A percentile compares a stretch with the other conserved stretches of the same genome.
Conservation (phyloP, 768 basidiomycete genomes). For the Boletus insuetus region DNA sequence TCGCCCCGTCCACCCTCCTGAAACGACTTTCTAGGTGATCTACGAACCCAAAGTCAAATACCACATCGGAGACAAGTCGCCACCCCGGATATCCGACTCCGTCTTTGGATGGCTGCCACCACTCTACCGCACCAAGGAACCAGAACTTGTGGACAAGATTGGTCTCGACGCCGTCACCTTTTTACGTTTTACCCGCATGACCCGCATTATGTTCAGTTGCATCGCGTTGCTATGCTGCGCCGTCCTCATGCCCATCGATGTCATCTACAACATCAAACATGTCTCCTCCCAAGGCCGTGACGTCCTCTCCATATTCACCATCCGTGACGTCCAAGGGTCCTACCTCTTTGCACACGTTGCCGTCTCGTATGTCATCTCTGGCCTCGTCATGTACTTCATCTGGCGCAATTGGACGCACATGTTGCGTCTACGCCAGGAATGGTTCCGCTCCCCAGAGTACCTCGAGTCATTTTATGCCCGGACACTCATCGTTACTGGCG, state of each 20-base stretch:
- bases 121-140: conserved; percentile 77
- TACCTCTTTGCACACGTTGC: conserved; percentile 83
- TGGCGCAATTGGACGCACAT: conserved; percentile 77
- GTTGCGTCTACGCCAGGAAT: conserved; percentile 73
- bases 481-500: conserved; percentile 78
- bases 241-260: conserved; percentile 84
- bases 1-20: neutral
- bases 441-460: conserved; percentile 91
- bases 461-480: conserved; percentile 89
- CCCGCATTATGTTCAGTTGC: conserved; percentile 66
- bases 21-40: conserved; percentile 54
- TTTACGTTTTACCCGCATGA: conserved; percentile 86
- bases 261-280: conserved; percentile 74
- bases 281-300: conserved; percentile 53
- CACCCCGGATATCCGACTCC: conserved; percentile 78
- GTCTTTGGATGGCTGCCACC: conserved; percentile 90
- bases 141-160: conserved; percentile 83
- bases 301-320: conserved; percentile 76
- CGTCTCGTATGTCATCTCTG: conserved; percentile 77
- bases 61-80: conserved; percentile 71
- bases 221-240: conserved; percentile 64
- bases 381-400: conserved; percentile 67
- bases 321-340: conserved; percentile 73
- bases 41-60: conserved; percentile 96
- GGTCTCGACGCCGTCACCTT: conserved; percentile 94